Evolutionary conservation across 345 rosid species (phyloP).

Genomic region (Salix arbutifolia): DNA sequence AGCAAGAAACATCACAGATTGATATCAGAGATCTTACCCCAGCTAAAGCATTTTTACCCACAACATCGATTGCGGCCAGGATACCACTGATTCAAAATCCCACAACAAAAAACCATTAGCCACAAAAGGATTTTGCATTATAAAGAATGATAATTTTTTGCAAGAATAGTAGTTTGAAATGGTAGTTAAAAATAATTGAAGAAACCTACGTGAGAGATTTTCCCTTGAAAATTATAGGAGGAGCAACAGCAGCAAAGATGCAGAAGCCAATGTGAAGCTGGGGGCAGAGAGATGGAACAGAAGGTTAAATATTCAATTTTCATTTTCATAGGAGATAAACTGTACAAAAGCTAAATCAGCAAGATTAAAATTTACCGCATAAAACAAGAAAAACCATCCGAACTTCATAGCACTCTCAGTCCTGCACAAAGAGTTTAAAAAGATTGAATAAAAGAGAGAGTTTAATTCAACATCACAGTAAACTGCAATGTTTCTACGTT

Average conservation of each 20-base stretch:
- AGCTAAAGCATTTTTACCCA: slow-evolving; percentile 10
- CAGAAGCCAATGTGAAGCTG: slow-evolving; percentile 35
- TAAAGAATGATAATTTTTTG: background rate
- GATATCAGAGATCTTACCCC: slow-evolving; percentile 22
- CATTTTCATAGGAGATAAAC: background rate
- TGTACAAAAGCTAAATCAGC: background rate
- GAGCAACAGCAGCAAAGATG: slow-evolving; percentile 37
- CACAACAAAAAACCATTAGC: slow-evolving; percentile 7
- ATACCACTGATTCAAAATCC: slow-evolving; percentile 23
- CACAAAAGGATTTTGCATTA: background rate
- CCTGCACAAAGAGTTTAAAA: slow-evolving; percentile 13
- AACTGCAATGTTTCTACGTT: background rate
- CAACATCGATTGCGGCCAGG: slow-evolving; percentile 26
- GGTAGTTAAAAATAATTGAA: background rate
- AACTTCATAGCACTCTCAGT: slow-evolving; percentile 31
- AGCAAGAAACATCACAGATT: background rate
- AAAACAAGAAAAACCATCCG: slow-evolving; percentile 33
- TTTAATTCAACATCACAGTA: background rate
- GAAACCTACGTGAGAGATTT: slow-evolving; percentile 31
- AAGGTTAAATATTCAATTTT: background rate
- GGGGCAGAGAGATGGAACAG: background rate
- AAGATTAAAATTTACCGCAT: slow-evolving; percentile 7
- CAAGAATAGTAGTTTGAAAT: too few species aligned
- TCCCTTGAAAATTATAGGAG: slow-evolving; percentile 33
- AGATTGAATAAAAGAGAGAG: background rate